Percentiles rank a stretch among this genome's conserved stretches.
Conservation (phyloP, 257 asterid species). For the Rubia yunnanensis region DNA sequence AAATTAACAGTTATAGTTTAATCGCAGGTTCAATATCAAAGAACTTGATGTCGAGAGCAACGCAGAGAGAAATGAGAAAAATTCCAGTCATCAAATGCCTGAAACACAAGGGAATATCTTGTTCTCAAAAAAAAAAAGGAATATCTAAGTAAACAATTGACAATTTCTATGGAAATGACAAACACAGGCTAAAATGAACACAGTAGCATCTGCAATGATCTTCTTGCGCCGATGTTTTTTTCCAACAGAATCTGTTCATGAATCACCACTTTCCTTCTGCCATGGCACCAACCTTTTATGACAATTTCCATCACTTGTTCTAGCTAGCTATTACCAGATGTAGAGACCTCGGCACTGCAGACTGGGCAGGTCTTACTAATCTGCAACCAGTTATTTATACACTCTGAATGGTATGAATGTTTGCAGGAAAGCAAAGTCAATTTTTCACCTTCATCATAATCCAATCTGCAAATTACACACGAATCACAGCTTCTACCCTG, state of each 20-base stretch:
- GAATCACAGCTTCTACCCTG: slow-evolving; percentile 64
- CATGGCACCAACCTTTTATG: neutral
- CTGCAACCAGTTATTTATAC: slow-evolving; percentile 71
- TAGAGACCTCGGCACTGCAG: slow-evolving; percentile 77
- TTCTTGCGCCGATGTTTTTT: neutral
- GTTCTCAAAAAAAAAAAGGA: no score
- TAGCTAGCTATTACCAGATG: slow-evolving; percentile 52
- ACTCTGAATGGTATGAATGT: slow-evolving; percentile 76
- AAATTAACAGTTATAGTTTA: no score
- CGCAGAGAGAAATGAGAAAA: no score
- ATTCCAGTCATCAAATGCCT: no score
- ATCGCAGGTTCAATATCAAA: no score
- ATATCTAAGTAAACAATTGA: no score
- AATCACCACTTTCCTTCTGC: neutral
- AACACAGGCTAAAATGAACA: neutral
- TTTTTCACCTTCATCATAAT: slow-evolving; percentile 74
- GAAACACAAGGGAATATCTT: no score
- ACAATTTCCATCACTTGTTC: neutral
- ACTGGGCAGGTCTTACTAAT: slow-evolving; percentile 96
- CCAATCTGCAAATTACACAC: slow-evolving; percentile 94
- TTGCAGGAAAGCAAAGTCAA: slow-evolving; percentile 82
- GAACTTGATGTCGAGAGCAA: no score
- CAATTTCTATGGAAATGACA: neutral
- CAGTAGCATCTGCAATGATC: neutral
- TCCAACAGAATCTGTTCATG: neutral